A percentile compares a stretch with the other conserved stretches of the same genome.
These are phyloP conservation scores for Selaginella tamariscina DNA, from an alignment of 75 land plant species.

Conservation along the genomic window DNA sequence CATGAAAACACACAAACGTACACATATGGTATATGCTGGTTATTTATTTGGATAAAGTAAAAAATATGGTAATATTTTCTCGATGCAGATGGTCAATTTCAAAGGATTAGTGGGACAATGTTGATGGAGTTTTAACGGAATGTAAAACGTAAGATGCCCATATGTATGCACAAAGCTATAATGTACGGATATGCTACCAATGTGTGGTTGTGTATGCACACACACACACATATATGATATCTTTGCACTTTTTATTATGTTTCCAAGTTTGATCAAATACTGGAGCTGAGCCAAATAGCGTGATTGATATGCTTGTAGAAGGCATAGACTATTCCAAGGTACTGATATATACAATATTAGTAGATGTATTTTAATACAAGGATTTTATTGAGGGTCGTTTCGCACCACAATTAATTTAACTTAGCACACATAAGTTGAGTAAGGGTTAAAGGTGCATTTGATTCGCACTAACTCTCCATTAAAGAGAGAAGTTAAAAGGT, in stretches of 20 bases:
- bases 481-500: too few species aligned
- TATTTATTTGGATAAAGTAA: too few species aligned
- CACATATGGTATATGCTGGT: too few species aligned
- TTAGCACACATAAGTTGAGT: too few species aligned
- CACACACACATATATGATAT: too few species aligned
- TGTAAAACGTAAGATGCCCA: background rate
- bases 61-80: background rate
- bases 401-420: too few species aligned
- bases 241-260: background rate
- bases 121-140: background rate
- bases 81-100: slow-evolving; percentile 1
- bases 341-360: background rate
- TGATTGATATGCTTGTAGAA: background rate
- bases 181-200: too few species aligned
- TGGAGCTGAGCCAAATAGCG: background rate
- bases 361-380: background rate
- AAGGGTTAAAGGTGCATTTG: too few species aligned
- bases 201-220: too few species aligned
- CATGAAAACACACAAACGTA: too few species aligned
- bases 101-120: background rate
- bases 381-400: background rate
- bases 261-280: background rate
- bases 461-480: too few species aligned
- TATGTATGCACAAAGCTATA: background rate
- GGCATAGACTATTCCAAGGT: background rate